These are phyloP conservation scores for Solanum chacoense DNA, from an alignment of 305 asterid genomes.

Conservation along the genomic window DNA sequence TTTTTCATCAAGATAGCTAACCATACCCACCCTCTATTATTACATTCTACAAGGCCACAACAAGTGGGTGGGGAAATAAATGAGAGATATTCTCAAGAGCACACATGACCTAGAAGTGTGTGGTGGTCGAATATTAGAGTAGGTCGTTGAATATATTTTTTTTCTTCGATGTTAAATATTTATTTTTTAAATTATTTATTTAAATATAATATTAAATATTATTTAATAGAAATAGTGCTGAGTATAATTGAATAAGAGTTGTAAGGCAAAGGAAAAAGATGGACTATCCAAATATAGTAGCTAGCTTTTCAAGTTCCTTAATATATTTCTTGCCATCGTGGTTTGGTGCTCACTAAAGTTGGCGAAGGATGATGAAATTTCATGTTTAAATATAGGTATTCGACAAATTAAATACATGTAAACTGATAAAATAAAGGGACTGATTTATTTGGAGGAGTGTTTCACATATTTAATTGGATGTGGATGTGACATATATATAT, in stretches of 20 bases:
- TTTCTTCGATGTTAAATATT: too few species aligned
- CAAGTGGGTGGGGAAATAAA: slow-evolving; percentile 3
- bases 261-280: neutral
- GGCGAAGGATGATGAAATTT: neutral
- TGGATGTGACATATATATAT: neutral
- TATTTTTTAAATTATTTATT: too few species aligned
- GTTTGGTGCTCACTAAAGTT: neutral
- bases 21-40: neutral
- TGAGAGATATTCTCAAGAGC: neutral
- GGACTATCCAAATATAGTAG: neutral
- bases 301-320: neutral
- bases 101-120: neutral
- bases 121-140: neutral
- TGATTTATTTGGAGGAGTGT: neutral
- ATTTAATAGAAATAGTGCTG: neutral
- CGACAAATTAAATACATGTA: neutral
- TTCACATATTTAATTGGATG: neutral
- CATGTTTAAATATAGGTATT: neutral
- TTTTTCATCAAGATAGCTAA: neutral
- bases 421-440: neutral
- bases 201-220: too few species aligned
- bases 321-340: neutral
- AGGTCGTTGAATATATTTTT: neutral
- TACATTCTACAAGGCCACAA: neutral
- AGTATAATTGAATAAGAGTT: neutral